phyloP scores from a whole-genome alignment of 1,139 yeast genomes.

The Hemisphaericaspora lyxosophila region DNA sequence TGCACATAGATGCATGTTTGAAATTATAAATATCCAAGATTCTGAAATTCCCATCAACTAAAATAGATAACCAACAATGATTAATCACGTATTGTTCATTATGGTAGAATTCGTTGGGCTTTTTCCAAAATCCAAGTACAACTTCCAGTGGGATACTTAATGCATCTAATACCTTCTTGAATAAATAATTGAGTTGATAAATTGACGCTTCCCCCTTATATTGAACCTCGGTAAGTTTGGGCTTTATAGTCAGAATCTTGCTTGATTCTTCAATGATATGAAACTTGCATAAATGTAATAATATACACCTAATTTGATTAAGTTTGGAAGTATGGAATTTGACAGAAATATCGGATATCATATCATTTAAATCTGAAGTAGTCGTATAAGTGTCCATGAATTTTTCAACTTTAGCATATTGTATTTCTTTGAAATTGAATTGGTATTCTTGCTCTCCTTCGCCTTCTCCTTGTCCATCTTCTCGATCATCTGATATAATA shows the following conservation, averaged over 20 bases:
- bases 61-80: constrained; percentile 86
- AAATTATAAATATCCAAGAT: constrained; percentile 59
- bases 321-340: constrained; percentile 38
- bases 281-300: constrained; percentile 43
- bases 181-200: constrained; percentile 73
- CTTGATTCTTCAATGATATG: constrained; percentile 38
- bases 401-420: constrained; percentile 27
- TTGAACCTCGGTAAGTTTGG: constrained; percentile 40
- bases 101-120: constrained; percentile 61
- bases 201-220: constrained; percentile 51
- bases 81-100: constrained; percentile 60
- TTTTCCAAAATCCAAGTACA: constrained; percentile 79
- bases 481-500: constrained; percentile 24
- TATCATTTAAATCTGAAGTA: constrained; percentile 39
- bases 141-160: constrained; percentile 74
- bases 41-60: constrained; percentile 74
- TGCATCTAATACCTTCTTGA: constrained; percentile 69
- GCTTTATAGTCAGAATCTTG: constrained; percentile 42
- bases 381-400: constrained; percentile 34
- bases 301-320: constrained; percentile 38
- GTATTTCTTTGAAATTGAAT: constrained; percentile 19
- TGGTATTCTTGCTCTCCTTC: constrained; percentile 12
- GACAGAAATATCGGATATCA: constrained; percentile 46
- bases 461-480: constrained; percentile 12
- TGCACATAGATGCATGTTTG: constrained; percentile 37